These are phyloP conservation scores for Allium fistulosum DNA, from an alignment of 106 monocot species.

Conservation along the genomic window DNA sequence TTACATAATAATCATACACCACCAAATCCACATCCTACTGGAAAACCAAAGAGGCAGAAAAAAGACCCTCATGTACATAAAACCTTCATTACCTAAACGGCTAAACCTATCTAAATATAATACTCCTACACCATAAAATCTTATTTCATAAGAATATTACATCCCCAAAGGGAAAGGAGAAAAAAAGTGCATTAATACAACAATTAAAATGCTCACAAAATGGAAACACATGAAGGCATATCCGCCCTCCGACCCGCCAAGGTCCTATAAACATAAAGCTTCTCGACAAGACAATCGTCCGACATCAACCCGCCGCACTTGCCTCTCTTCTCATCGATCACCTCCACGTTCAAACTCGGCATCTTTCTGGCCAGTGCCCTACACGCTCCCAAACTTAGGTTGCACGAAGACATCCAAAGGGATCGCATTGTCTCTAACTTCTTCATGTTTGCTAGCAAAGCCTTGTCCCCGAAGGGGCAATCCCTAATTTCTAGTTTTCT, in stretches of 20 bases:
- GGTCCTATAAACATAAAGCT: conserved; percentile 73
- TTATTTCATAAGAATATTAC: not conserved
- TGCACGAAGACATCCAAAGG: conserved; percentile 91
- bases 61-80: conserved; percentile 10
- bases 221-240: conserved; percentile 39
- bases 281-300: conserved; percentile 44
- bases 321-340: conserved; percentile 47
- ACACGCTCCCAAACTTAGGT: conserved; percentile 59
- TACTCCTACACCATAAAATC: too few species aligned
- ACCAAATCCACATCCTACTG: too few species aligned
- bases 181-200: not conserved
- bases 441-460: conserved; percentile 46
- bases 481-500: conserved; percentile 72
- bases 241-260: conserved; percentile 58
- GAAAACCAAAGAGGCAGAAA: not conserved
- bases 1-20: too few species aligned
- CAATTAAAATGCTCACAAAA: conserved; percentile 8
- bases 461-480: conserved; percentile 72
- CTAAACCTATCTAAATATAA: not conserved
- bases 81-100: not conserved
- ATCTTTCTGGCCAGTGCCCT: conserved; percentile 48
- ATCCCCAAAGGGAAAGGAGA: not conserved
- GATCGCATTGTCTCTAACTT: conserved; percentile 94
- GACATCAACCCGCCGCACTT: conserved; percentile 14
- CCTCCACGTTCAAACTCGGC: conserved; percentile 67